Evolutionary conservation across 352 stramenopile species (phyloP).

Genomic region (Hyaloperonospora brassicae): DNA sequence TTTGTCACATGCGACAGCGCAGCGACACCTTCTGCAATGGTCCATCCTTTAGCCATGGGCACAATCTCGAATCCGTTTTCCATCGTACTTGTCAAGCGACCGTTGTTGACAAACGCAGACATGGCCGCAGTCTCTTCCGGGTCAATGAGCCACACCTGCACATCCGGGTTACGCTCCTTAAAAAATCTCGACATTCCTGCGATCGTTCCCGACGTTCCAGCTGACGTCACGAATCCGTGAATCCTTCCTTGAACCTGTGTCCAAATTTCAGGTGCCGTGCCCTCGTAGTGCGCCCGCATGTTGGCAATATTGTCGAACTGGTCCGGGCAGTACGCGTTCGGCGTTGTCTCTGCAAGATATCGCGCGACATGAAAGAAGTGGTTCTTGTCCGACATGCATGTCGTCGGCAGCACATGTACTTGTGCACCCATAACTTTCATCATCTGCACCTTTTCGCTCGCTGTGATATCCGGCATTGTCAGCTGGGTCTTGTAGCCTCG

Average conservation of each 20-base stretch:
- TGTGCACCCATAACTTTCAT: slow-evolving; percentile 69
- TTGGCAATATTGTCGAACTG: slow-evolving; percentile 80
- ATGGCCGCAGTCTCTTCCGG: slow-evolving; percentile 81
- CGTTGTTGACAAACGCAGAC: slow-evolving; percentile 77
- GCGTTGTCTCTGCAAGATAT: slow-evolving; percentile 29
- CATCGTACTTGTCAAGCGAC: slow-evolving; percentile 44
- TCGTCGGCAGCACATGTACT: slow-evolving; percentile 53
- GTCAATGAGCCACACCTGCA: slow-evolving; percentile 67
- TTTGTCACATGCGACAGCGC: slow-evolving; percentile 88
- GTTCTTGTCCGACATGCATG: slow-evolving; percentile 51
- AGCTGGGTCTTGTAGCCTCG: slow-evolving; percentile 77
- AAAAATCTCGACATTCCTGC: slow-evolving; percentile 90
- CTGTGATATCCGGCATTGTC: slow-evolving; percentile 62
- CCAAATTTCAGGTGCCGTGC: slow-evolving; percentile 87
- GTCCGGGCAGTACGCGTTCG: slow-evolving; percentile 43
- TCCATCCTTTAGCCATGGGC: slow-evolving; percentile 66
- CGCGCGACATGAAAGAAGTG: slow-evolving; percentile 77
- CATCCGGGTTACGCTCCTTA: slow-evolving; percentile 68
- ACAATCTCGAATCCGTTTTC: slow-evolving; percentile 89
- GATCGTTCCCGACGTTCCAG: slow-evolving; percentile 89
- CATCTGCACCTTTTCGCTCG: slow-evolving; percentile 68
- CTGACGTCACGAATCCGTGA: slow-evolving; percentile 88
- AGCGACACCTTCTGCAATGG: slow-evolving; percentile 90
- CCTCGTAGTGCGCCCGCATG: slow-evolving; percentile 59
- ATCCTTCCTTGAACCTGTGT: slow-evolving; percentile 79